Percentiles rank a stretch among this genome's conserved stretches.
Conservation (phyloP, 768 basidiomycete species). For the Cyclocybe aegerita region DNA sequence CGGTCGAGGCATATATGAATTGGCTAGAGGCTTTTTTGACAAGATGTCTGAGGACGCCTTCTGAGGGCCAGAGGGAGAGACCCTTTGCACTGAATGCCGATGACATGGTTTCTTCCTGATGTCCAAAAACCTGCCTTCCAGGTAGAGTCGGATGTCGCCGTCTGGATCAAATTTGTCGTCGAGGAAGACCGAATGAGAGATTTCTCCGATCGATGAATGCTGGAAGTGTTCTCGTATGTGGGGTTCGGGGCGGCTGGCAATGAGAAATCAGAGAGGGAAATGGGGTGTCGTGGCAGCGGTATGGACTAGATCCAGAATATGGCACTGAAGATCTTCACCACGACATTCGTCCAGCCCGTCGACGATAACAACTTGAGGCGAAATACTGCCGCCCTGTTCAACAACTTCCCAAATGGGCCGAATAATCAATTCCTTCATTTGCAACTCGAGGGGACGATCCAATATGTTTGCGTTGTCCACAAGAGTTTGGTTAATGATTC, state of each 20-base stretch:
- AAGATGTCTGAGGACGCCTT: neutral
- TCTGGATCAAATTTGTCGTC: neutral
- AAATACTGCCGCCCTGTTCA: too few species aligned
- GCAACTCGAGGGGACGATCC: neutral
- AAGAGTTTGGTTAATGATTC: neutral
- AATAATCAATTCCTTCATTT: neutral
- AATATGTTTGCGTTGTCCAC: neutral
- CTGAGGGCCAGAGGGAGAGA: neutral
- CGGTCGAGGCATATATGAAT: constrained; percentile 1
- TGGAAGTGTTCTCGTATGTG: neutral
- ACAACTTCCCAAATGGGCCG: neutral
- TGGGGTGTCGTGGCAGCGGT: neutral
- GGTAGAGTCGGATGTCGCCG: neutral
- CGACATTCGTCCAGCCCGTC: neutral
- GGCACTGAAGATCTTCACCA: neutral
- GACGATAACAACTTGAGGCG: neutral
- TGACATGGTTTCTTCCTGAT: neutral
- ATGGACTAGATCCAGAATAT: neutral
- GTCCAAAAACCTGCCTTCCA: neutral
- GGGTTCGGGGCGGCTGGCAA: neutral
- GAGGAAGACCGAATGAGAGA: neutral
- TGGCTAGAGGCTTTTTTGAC: neutral
- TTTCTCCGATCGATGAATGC: neutral
- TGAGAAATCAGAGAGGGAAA: neutral
- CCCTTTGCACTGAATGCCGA: neutral